Percentiles rank a stretch among this genome's conserved stretches.
Evolutionary conservation across 352 stramenopile species (phyloP).

Genomic region (Nothophytophthora sp.): DNA sequence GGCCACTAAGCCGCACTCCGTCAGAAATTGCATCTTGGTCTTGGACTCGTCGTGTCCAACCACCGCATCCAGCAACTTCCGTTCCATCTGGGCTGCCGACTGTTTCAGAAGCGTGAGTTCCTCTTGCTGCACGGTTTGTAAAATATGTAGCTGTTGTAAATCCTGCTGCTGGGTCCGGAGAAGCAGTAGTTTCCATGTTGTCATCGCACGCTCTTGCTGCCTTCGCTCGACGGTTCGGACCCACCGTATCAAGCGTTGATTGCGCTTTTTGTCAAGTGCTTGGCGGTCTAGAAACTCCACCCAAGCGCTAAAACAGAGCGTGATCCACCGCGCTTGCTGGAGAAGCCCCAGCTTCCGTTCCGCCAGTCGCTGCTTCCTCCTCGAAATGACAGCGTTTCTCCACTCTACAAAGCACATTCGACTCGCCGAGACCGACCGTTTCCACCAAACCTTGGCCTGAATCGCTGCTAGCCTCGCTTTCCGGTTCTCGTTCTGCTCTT

Average conservation of each 20-base stretch:
- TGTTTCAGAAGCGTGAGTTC: slow-evolving; percentile 6
- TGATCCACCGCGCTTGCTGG: slow-evolving; percentile 10
- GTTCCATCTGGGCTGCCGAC: slow-evolving; percentile 3
- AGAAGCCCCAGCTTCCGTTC: slow-evolving; percentile 17
- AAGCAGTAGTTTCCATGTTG: slow-evolving; percentile 20
- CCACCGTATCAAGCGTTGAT: slow-evolving; percentile 15
- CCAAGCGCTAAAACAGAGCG: slow-evolving; percentile 19
- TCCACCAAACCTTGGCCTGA: slow-evolving; percentile 38
- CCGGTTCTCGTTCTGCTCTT: slow-evolving; percentile 18
- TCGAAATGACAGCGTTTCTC: slow-evolving; percentile 11
- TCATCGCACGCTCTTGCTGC: slow-evolving; percentile 14
- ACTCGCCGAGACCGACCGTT: slow-evolving; percentile 25
- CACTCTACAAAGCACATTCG: slow-evolving; percentile 31
- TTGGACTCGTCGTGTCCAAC: slow-evolving; percentile 9
- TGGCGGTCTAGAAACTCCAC: slow-evolving; percentile 7
- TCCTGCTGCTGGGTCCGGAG: slow-evolving; percentile 17
- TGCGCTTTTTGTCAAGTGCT: slow-evolving; percentile 1
- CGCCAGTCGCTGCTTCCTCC: slow-evolving; percentile 6
- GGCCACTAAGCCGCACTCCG: slow-evolving; percentile 10
- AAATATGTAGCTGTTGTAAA: slow-evolving; percentile 10
- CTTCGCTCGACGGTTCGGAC: slow-evolving; percentile 4
- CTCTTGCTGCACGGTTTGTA: slow-evolving; percentile 12
- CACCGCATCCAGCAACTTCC: slow-evolving; percentile 4
- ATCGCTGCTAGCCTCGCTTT: slow-evolving; percentile 32
- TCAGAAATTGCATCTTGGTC: slow-evolving; percentile 16